A percentile compares a stretch with the other conserved stretches of the same genome.
phyloP scores from a whole-genome alignment of 495 filamentous ascomycete genomes.

The Haplographium delicatum region DNA sequence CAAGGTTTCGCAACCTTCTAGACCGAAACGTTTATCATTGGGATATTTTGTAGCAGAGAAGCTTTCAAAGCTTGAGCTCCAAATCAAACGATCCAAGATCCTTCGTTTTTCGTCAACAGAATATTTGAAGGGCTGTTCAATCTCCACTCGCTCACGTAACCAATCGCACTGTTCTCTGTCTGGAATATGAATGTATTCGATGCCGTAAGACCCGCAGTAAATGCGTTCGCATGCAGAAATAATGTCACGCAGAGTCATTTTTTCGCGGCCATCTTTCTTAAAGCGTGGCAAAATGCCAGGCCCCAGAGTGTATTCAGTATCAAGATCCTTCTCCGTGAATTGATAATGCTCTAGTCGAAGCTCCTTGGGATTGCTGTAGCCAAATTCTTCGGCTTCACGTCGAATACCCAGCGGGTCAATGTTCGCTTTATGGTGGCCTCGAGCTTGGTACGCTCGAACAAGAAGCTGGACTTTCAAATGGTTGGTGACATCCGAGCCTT shows the following conservation, averaged over 20 bases:
- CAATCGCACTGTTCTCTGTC: constrained; percentile 97
- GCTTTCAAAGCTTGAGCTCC: constrained; percentile 91
- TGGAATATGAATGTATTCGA: constrained; percentile 98
- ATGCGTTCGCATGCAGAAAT: constrained; percentile 87
- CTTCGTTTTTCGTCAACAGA: constrained; percentile 94
- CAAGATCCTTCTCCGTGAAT: constrained; percentile 91
- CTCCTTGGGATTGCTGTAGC: constrained; percentile 86
- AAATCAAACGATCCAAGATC: constrained; percentile 95
- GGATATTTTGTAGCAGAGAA: constrained; percentile 97
- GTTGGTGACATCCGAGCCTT: constrained; percentile 83
- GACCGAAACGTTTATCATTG: constrained; percentile 98
- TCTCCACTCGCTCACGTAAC: constrained; percentile 89
- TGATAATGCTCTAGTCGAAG: constrained; percentile 87
- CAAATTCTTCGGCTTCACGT: constrained; percentile 76
- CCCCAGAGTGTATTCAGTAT: constrained; percentile 85
- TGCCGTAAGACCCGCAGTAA: constrained; percentile 93
- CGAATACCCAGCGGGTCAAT: constrained; percentile 96
- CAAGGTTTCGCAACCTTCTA: constrained; percentile 92
- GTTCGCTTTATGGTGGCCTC: constrained; percentile 95
- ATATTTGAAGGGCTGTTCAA: constrained; percentile 92
- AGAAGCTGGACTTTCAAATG: constrained; percentile 98
- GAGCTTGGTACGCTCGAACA: constrained; percentile 94
- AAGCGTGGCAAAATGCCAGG: constrained; percentile 96
- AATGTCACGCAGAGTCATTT: constrained; percentile 96
- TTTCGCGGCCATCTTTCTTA: constrained; percentile 76